Evolutionary conservation across 345 rosid species (phyloP).

Genomic region (Durio zibethinus): DNA sequence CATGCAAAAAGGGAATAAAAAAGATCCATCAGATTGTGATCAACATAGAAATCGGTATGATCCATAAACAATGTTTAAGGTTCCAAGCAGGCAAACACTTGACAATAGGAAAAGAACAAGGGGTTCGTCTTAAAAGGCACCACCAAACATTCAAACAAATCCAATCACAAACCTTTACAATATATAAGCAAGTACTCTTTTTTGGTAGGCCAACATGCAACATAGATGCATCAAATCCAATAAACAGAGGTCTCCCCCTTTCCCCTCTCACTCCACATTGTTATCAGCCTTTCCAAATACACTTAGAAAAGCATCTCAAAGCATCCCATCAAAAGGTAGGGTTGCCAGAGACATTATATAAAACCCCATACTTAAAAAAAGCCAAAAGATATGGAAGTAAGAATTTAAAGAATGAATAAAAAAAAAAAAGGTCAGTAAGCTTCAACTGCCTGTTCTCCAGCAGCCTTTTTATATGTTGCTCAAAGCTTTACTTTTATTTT

Average conservation of each 20-base stretch:
- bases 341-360: constrained; percentile 24
- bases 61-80: constrained; percentile 13
- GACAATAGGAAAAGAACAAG: constrained; percentile 13
- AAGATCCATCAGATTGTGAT: no score
- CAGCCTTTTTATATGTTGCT: constrained; percentile 23
- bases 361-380: constrained; percentile 21
- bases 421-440: background rate
- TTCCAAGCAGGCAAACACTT: constrained; percentile 14
- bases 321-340: constrained; percentile 40
- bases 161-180: constrained; percentile 34
- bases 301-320: constrained; percentile 23
- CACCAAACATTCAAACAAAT: constrained; percentile 49
- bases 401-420: background rate
- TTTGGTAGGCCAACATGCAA: constrained; percentile 31
- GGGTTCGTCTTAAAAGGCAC: constrained; percentile 18
- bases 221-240: constrained; percentile 40
- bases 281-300: constrained; percentile 25
- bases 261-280: constrained; percentile 7
- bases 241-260: constrained; percentile 16
- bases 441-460: constrained; percentile 16
- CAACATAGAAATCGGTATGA: constrained; percentile 11
- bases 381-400: constrained; percentile 3
- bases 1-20: no score
- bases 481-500: constrained; percentile 13
- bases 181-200: background rate